Base-by-base conservation (phyloP, 768 basidiomycete species). In the Suillus cothurnatus region DNA sequence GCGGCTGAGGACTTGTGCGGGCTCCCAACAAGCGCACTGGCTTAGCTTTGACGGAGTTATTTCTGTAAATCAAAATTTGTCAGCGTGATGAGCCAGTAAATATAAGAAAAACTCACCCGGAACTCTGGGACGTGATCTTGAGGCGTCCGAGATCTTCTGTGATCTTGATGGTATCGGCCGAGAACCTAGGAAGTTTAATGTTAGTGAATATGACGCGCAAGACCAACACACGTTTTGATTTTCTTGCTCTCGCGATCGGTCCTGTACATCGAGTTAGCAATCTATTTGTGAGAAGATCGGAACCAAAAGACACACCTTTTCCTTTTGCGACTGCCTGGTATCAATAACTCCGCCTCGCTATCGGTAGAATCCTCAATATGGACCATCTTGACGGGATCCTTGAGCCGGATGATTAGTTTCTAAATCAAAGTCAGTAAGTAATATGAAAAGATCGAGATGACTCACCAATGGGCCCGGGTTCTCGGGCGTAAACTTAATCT, bases 401-500 rank as follows among this genome's bases (percentile, higher is more conserved):
- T 49, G 23, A 49, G 49, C 6, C 2, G 2, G 23, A 49, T 49
- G 14, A 49, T 49, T 0, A 49, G 49, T 26, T 49, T 49, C 23
- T 49, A 49, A 4, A 49, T 26, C 6, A 26, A 12, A 6, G 23
- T 49, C 14, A 26, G 49, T 49, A 26, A 15, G 49, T 23, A 49
- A 23, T 49, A 49, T 49, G 47, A 49, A 49, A 49, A 23, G n/a
- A 49, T 49, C 11, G 12, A 12, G 23, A 49, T 49, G 14, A 49
- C 47, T 14, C 14, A 23, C 47, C 23, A 49, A 23, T 49, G 47
- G n/a, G n/a, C 66, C 57, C 69, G 1, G 72, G 71, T 32, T 4
- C 64, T 78, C 12, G 57, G 63, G 21, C 63, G 70, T 63, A 75
- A 71, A 41, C 0, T 64, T 26, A 19, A 41, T 41, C 17, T 58